Base-by-base conservation (phyloP, 2,329 filamentous ascomycete species). In the Colletotrichum karsti region DNA sequence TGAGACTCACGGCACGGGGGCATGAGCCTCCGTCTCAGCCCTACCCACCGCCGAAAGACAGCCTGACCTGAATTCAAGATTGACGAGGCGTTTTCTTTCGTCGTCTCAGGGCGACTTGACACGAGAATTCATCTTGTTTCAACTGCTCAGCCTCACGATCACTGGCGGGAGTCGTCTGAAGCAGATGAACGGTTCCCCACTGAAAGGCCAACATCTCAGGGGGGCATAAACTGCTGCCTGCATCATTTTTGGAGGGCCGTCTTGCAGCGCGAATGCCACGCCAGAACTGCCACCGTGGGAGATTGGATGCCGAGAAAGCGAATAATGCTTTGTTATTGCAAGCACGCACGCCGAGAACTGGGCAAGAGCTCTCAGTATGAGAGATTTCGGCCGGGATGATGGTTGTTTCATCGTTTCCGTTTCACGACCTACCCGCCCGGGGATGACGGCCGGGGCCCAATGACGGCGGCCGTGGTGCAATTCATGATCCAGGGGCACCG, bases 391-490 rank as follows among this genome's bases (percentile, higher is more conserved):
- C 58, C 30, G 33, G 58, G 44, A 53, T 61, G 24, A 61, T 61
- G 46, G 58, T 53, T 61, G 58, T 53, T 60, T 60, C 33, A 59
- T 42, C 10, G 56, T 50, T 59, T 59, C 24, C 57, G 57, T 60
- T 60, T 60, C 57, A 60, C 44, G 3, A 60, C 13, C 28, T 28
- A 33, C 30, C 22, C 51, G 22, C 7, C 41, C 26, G 41, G 55
- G 55, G 39, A 58, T 20, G 15, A 42, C 37, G n/a, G 55, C 10
- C 41, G 28, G 39, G 48, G 44, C 24, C 7, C 44, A 41, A 35
- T 13, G 53, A 10, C 13, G 53, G 13, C n/a, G 48, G 48, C n/a
- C n/a, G n/a, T n/a, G n/a, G n/a, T n/a, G n/a, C n/a, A n/a, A n/a
- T n/a, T n/a, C n/a, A n/a, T n/a, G n/a, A 35, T 35, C 33, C 33